These are phyloP conservation scores for Thalia dealbata DNA, from an alignment of 176 grass and related monocot species.

Conservation along the genomic window DNA sequence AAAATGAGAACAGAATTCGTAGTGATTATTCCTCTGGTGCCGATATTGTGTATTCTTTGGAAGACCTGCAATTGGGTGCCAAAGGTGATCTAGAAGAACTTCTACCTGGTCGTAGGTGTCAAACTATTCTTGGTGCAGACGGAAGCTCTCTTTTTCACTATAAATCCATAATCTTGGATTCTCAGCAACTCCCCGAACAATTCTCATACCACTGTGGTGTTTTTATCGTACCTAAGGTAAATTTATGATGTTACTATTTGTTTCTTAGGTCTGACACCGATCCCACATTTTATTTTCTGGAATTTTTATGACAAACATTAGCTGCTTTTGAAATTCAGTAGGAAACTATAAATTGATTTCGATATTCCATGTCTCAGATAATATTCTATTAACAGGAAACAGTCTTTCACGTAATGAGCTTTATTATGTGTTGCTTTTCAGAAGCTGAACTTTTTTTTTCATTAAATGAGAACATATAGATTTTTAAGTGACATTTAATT, in stretches of 20 bases:
- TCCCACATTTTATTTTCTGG: background rate
- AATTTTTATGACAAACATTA: background rate
- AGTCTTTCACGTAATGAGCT: background rate
- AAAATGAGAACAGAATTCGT: conserved; percentile 62
- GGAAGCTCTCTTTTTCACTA: conserved; percentile 61
- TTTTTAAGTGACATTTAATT: background rate
- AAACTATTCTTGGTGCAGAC: conserved; percentile 80
- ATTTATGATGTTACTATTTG: background rate
- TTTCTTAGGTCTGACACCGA: background rate
- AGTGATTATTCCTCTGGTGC: conserved; percentile 43
- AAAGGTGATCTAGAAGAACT: conserved; percentile 65
- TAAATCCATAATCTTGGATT: conserved; percentile 72
- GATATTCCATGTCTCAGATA: background rate
- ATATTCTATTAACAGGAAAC: background rate
- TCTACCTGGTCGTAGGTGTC: conserved; percentile 53
- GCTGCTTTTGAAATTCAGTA: background rate
- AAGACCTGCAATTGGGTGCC: conserved; percentile 81
- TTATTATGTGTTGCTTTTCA: background rate
- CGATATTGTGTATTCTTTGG: conserved; percentile 57
- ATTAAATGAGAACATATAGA: background rate
- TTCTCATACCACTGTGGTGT: conserved; percentile 72
- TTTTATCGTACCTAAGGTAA: conserved; percentile 88
- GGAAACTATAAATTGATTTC: background rate
- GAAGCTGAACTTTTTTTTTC: background rate
- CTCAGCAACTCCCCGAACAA: conserved; percentile 46